Percentiles rank a stretch among this genome's conserved stretches.
phyloP scores from a whole-genome alignment of 345 rosid species.

The Lepidium sativum region DNA sequence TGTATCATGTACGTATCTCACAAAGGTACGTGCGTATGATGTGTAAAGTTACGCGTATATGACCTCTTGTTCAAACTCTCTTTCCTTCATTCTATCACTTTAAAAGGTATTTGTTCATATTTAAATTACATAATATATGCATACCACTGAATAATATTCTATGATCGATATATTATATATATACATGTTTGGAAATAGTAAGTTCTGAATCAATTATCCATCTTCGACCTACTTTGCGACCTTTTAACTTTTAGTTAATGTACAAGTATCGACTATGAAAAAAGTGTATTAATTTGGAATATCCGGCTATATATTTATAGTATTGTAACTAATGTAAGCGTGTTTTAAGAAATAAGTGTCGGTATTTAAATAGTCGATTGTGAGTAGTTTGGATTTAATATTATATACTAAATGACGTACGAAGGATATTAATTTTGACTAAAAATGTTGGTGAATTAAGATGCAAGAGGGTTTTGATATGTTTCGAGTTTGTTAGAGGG shows the following conservation, averaged over 20 bases:
- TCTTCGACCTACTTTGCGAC: neutral
- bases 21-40: neutral
- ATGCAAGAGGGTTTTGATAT: slow-evolving; percentile 14
- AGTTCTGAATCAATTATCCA: neutral
- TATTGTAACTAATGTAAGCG: neutral
- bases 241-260: neutral
- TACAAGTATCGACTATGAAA: neutral
- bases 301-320: neutral
- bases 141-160: neutral
- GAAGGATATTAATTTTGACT: neutral
- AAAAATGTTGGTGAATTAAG: slow-evolving; percentile 17
- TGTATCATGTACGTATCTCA: neutral
- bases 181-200: neutral
- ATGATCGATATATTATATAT: neutral
- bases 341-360: neutral
- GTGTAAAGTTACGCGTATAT: slow-evolving; percentile 24
- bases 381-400: neutral
- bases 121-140: neutral
- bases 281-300: neutral
- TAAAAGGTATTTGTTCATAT: neutral
- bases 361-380: neutral
- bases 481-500: slow-evolving; percentile 25
- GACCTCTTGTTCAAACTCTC: slow-evolving; percentile 20
- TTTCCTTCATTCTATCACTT: slow-evolving; percentile 11
- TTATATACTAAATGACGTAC: neutral